A percentile compares a stretch with the other conserved stretches of the same genome.
These are phyloP conservation scores for Candida smagusa DNA, from an alignment of 1,139 yeast genomes.

Conservation along the genomic window DNA sequence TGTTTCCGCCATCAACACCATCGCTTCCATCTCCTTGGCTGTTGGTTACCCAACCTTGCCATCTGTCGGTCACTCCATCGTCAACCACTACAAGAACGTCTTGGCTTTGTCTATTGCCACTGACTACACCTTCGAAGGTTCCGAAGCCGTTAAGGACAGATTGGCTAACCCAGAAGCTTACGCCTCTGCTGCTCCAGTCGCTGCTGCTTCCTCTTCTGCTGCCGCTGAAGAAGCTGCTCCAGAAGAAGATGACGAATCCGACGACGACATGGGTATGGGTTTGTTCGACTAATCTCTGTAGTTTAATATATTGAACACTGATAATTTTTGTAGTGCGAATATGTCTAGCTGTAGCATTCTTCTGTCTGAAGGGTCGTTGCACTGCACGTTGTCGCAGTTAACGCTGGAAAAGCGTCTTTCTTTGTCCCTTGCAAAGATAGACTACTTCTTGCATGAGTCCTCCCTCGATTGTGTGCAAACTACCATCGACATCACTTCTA, in stretches of 20 bases:
- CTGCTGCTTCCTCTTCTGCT: conserved; percentile 88
- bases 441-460: no score
- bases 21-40: conserved; percentile 96
- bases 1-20: conserved; percentile 86
- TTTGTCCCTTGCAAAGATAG: no score
- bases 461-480: no score
- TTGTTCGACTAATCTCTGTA: conserved; percentile 77
- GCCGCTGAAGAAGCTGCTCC: conserved; percentile 62
- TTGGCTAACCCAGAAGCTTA: conserved; percentile 78
- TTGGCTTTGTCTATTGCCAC: conserved; percentile 97
- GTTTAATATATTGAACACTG: neutral
- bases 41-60: conserved; percentile 99
- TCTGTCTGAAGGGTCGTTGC: neutral
- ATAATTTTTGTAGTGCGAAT: neutral
- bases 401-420: neutral
- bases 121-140: conserved; percentile 98
- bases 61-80: conserved; percentile 97
- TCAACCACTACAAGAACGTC: conserved; percentile 99
- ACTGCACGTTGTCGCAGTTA: neutral
- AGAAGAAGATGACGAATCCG: conserved; percentile 69
- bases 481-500: no score
- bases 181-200: conserved; percentile 98
- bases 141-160: conserved; percentile 98
- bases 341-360: neutral
- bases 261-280: conserved; percentile 98